Conservation (phyloP, 176 grass and related monocot species). For the Avena sativa region DNA sequence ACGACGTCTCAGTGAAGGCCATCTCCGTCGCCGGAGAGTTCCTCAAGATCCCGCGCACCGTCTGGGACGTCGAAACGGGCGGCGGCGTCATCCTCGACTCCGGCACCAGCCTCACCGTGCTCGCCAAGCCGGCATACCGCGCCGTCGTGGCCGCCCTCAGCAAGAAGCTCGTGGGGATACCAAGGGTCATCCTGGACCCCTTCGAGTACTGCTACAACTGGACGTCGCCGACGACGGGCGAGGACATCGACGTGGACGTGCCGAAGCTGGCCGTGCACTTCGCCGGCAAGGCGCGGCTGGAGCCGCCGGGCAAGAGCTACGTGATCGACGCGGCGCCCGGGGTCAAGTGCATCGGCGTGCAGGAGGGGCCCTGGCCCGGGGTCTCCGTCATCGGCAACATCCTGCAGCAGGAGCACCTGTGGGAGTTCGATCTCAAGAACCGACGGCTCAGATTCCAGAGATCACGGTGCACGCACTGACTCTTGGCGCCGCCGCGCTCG, state of each 20-base stretch:
- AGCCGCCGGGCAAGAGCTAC: conserved; percentile 93
- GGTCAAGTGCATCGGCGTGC: conserved; percentile 86
- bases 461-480: conserved; percentile 65
- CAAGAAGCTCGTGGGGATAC: conserved; percentile 52
- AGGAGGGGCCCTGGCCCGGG: conserved; percentile 68
- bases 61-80: conserved; percentile 78
- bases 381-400: conserved; percentile 84
- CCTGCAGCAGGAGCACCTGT: conserved; percentile 95
- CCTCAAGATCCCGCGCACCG: conserved; percentile 62
- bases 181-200: conserved; percentile 64
- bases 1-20: conserved; percentile 60
- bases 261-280: conserved; percentile 79
- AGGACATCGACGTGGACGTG: conserved; percentile 4
- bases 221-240: conserved; percentile 50
- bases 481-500: neutral
- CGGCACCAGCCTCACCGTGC: conserved; percentile 79
- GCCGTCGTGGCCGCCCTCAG: conserved; percentile 63
- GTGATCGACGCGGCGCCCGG: conserved; percentile 83
- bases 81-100: conserved; percentile 92
- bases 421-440: conserved; percentile 89
- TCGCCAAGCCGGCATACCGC: conserved; percentile 67
- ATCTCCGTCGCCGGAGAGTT: conserved; percentile 69
- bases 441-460: conserved; percentile 68
- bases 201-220: conserved; percentile 99
- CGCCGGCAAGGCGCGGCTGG: conserved; percentile 54